Base-by-base conservation (phyloP, 371 early-diverging fungal species). In the Mortierella sp. region DNA sequence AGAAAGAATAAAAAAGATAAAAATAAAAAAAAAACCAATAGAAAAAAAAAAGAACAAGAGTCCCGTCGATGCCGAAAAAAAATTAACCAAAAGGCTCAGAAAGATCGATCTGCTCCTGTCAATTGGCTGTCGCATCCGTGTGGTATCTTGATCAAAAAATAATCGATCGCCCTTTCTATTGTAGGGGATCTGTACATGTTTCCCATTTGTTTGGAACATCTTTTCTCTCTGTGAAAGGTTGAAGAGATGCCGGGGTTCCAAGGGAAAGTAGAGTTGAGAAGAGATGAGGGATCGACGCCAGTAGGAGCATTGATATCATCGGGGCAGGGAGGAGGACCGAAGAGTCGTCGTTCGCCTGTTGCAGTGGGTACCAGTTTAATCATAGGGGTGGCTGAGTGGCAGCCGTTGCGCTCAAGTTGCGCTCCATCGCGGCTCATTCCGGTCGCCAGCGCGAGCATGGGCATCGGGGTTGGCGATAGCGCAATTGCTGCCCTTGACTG, bases 401-500 rank as follows among this genome's bases (percentile, higher is more conserved):
- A 62, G 63, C 64, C 60, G 37, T 5, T 58, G 14, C 9, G 39
- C 61, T 75, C 75, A 69, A 35, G 69, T 75, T 47, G 69, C 55
- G 37, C 52, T 68, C 45, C 68, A 59, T 40, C 61, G 35, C 35
- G 30, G 30, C 35, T 37, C n/a, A 10, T 67, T 39, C 68, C 63
- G 24, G 59, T 52, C 49, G 54, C 68, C 58, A 58, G 26, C 30
- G 5, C 26, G 4, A 26, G 61, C 67, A 14, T 58, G 45, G n/a
- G 14, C 18, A 12, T 64, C 52, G 24, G 45, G 39, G 0, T 35
- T 43, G 14, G 40, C 47, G 1, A 26, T 49, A 14, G 47, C 24
- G 20, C 55, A 47, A 14, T 22, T 55, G 11, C 84, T 88, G 75
- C 61, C 47, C 43, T 88, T 88, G 81, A 88, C 84, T 6, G 85